Base-by-base conservation (phyloP, 1,284 basidiomycete genomes). In the Rhodotorula mucilaginosa region DNA sequence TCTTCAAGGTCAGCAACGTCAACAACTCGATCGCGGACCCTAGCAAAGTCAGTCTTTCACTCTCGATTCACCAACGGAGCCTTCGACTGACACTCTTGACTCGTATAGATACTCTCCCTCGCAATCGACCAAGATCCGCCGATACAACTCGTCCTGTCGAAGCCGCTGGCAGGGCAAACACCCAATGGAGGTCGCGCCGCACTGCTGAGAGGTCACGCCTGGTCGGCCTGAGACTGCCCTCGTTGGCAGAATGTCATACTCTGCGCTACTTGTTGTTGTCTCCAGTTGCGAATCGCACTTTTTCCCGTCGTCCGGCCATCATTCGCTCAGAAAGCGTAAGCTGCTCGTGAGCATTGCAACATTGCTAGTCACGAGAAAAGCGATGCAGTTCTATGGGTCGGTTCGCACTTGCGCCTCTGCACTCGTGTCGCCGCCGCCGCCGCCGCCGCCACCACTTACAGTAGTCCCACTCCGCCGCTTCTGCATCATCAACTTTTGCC, bases 1-100 rank as follows among this genome's bases (percentile, higher is more conserved):
- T 66, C 2, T 72, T 74, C 61, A 31, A 65, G 48, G 57, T 76
- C 34, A 19, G 44, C 15, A 76, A 76, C 57, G 47, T 54, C 8
- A 76, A 76, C 61, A 65, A 72, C 57, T 19, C 67, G 4, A 59
- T 64, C 5, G 19, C 58, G 3, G 68, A 71, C 18, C 56, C 68
- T 0, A 0, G 57, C 1, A 65, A 70, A 52, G 74, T 73, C 19
- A 26, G 69, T 18, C 8, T 18, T 29, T 12, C 2, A 19, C 12
- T 31, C 3, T 16, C 5, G 10, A 16, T 5, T 5, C 34, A 16
- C n/a, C 29, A 8, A 7, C 1, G n/a, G 1, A 5, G 2, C 16
- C 12, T 48, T 3, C 16, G 26, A 10, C 48, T 29, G 15, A 44
- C 23, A 3, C 47, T 5, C 5, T 3, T 2, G 5, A 10, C 21